A percentile compares a stretch with the other conserved stretches of the same genome.
Evolutionary conservation across 768 basidiomycete genomes (phyloP).

Genomic region (Suillus discolor): DNA sequence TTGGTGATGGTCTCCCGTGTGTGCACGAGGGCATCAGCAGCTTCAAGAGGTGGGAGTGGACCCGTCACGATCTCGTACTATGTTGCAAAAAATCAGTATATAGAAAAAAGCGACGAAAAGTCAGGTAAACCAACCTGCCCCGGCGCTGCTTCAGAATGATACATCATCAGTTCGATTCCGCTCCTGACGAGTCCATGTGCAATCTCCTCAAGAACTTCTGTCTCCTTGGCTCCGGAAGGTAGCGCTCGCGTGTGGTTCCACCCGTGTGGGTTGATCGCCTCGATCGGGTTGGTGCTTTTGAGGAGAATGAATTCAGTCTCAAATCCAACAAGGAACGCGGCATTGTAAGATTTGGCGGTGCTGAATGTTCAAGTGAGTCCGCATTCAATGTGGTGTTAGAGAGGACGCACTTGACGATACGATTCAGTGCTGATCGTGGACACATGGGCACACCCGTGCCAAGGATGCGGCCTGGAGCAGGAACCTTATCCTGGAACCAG

Average conservation of each 20-base stretch:
- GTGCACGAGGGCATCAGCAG: constrained; percentile 66
- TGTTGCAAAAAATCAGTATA: neutral
- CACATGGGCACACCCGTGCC: constrained; percentile 48
- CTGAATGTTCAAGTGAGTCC: constrained; percentile 20
- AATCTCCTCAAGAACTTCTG: constrained; percentile 58
- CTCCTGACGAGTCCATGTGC: constrained; percentile 47
- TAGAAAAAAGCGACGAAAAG: neutral
- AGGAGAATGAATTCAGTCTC: constrained; percentile 75
- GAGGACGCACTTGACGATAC: constrained; percentile 51
- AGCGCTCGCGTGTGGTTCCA: constrained; percentile 45
- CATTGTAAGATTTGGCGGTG: constrained; percentile 35
- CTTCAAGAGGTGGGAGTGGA: constrained; percentile 63
- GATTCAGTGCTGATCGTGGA: constrained; percentile 55
- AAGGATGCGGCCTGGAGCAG: constrained; percentile 29
- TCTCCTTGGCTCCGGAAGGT: constrained; percentile 47
- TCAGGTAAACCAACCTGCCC: constrained; percentile 51
- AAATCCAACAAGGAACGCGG: constrained; percentile 64
- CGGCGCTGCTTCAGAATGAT: constrained; percentile 69
- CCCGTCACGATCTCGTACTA: constrained; percentile 73
- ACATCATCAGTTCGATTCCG: constrained; percentile 66
- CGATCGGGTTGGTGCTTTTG: constrained; percentile 47
- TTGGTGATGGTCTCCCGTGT: constrained; percentile 71
- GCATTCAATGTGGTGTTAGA: neutral
- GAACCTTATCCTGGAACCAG: constrained; percentile 63
- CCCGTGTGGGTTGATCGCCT: constrained; percentile 47